Conservation (phyloP, 768 basidiomycete species). For the Pilatotrama ljubarskyi region DNA sequence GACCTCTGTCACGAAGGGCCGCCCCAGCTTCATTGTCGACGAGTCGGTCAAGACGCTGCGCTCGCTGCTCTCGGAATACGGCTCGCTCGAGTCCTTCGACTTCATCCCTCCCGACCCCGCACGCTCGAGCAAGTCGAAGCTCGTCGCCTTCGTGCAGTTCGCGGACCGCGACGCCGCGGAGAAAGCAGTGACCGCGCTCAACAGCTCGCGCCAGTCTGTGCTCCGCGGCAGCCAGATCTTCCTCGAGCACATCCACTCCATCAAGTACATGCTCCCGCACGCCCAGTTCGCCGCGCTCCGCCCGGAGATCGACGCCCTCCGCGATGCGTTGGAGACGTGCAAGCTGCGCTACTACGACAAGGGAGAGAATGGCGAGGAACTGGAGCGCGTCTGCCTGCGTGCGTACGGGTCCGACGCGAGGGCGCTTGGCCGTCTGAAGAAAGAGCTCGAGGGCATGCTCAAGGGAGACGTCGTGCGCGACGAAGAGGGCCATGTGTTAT, state of each 20-base stretch:
- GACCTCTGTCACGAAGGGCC: slow-evolving; percentile 29
- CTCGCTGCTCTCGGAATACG: slow-evolving; percentile 36
- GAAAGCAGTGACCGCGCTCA: slow-evolving; percentile 29
- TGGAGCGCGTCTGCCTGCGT: slow-evolving; percentile 39
- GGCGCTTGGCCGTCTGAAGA: slow-evolving; percentile 38
- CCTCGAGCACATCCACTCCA: slow-evolving; percentile 42
- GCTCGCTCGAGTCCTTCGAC: slow-evolving; percentile 43
- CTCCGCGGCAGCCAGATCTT: slow-evolving; percentile 40
- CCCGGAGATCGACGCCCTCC: slow-evolving; percentile 38
- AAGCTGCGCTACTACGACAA: slow-evolving; percentile 36
- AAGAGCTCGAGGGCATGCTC: slow-evolving; percentile 39
- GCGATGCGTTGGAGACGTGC: slow-evolving; percentile 31
- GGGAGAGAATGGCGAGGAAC: slow-evolving; percentile 21
- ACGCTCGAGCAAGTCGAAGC: slow-evolving; percentile 33
- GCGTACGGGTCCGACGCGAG: slow-evolving; percentile 39
- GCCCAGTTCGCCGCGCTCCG: slow-evolving; percentile 38
- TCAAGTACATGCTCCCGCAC: slow-evolving; percentile 39
- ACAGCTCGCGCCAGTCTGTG: slow-evolving; percentile 34
- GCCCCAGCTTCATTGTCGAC: slow-evolving; percentile 37
- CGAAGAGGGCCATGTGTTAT: slow-evolving; percentile 34
- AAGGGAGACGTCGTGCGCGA: slow-evolving; percentile 40
- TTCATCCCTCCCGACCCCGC: slow-evolving; percentile 28
- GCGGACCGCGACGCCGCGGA: slow-evolving; percentile 35
- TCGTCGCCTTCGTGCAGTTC: slow-evolving; percentile 47
- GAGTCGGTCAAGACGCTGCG: slow-evolving; percentile 35